A percentile compares a stretch with the other conserved stretches of the same genome.
Evolutionary conservation across 768 basidiomycete genomes (phyloP).

Genomic region (Tricholomella constricta): DNA sequence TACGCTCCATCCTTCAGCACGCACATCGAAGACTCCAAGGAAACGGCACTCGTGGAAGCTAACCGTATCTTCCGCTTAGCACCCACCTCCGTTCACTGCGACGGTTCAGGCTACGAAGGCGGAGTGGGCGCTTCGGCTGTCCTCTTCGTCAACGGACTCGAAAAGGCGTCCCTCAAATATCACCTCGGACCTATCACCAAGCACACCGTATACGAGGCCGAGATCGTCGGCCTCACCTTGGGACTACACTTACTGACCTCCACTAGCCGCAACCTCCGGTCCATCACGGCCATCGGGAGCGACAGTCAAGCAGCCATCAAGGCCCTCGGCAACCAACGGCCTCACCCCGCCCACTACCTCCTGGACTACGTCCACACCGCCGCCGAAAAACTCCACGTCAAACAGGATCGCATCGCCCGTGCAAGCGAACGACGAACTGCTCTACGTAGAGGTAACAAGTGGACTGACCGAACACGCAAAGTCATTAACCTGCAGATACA

Average conservation of each 20-base stretch:
- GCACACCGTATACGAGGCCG: constrained; percentile 9
- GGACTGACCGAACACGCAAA: neutral
- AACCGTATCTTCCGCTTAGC: neutral
- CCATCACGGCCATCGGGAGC: neutral
- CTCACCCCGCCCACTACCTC: constrained; percentile 9
- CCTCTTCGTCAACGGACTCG: neutral
- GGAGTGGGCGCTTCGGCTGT: constrained; percentile 4
- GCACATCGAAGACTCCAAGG: neutral
- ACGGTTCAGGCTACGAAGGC: constrained; percentile 11
- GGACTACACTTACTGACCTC: neutral
- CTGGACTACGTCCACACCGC: constrained; percentile 1
- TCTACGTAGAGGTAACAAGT: neutral
- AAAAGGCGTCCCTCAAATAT: neutral
- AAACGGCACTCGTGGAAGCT: neutral
- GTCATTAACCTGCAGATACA: neutral
- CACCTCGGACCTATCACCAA: constrained; percentile 3
- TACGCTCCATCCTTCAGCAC: neutral
- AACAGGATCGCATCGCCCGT: neutral
- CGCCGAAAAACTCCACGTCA: neutral
- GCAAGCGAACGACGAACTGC: neutral
- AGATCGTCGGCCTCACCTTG: neutral
- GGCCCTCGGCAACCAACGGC: constrained; percentile 2
- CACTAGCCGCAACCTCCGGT: neutral
- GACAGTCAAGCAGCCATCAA: constrained; percentile 3
- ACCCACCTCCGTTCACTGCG: neutral